Conservation (phyloP, 768 basidiomycete genomes). For the Tulasnella sp. region DNA sequence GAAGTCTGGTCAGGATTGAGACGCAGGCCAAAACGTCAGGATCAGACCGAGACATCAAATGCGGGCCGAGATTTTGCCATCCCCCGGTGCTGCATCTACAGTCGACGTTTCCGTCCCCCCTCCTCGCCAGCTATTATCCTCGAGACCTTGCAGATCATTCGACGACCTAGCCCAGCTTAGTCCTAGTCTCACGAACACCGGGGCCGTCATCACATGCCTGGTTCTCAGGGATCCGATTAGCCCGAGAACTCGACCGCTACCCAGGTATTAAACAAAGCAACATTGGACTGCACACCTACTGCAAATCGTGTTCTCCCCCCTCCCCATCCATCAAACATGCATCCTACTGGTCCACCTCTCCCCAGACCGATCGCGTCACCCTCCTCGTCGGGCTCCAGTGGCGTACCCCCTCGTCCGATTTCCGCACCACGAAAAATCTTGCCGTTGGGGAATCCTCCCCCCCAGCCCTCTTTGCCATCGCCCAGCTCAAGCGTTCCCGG, state of each 20-base stretch:
- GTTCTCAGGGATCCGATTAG: slow-evolving; percentile 11
- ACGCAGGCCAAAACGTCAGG: slow-evolving; percentile 10
- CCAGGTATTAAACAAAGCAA: slow-evolving; percentile 2
- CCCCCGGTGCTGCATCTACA: neutral
- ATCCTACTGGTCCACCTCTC: neutral
- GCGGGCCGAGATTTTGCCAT: slow-evolving; percentile 11
- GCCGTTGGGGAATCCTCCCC: slow-evolving; percentile 24
- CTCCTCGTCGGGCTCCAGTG: neutral
- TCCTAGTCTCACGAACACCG: neutral
- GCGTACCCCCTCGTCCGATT: neutral
- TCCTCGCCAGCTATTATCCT: neutral
- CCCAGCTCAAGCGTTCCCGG: slow-evolving; percentile 1
- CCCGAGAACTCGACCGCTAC: slow-evolving; percentile 3
- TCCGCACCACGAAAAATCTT: slow-evolving; percentile 17
- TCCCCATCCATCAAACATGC: neutral
- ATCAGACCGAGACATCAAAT: slow-evolving; percentile 19
- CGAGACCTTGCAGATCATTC: neutral
- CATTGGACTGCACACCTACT: neutral
- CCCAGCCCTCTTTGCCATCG: slow-evolving; percentile 12
- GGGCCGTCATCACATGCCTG: neutral
- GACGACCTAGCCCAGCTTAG: neutral
- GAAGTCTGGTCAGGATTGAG: slow-evolving; percentile 20
- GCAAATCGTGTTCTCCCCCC: neutral
- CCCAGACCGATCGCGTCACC: neutral
- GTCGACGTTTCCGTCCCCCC: neutral